Base-by-base conservation (phyloP, 208 protist genomes). In the Wallacemonas sp. region DNA sequence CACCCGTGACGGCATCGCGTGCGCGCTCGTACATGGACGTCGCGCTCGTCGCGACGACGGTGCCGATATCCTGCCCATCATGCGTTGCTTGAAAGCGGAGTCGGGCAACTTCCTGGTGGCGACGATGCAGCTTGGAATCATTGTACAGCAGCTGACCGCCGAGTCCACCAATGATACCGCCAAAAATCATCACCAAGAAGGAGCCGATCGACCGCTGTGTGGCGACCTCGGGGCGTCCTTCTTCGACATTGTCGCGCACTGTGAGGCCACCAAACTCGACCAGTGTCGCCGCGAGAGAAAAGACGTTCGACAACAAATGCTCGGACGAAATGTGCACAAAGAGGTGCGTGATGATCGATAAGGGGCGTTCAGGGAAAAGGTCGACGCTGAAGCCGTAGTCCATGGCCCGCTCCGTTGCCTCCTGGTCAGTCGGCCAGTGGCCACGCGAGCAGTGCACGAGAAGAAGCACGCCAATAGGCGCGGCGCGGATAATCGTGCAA, bases 71-170 rank as follows among this genome's bases (percentile, higher is more conserved):
- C 12, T 63, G 57, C 10, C 57, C 57, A 22, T 63, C 23, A 12
- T 46, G 61, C 25, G 61, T 26, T 3, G 57, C 10, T 28, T 49
- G 8, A 65, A 29, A 46, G 32, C 42, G 59, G 8, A 52, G 46
- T 42, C 61, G 46, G 23, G 64, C 10, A 7, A 11, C 29, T 12
- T 36, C 33, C 22, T 45, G 25, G 31, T 18, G 39, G 20, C 62
- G 36, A 8, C 33, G 55, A 33, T 23, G 41, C 31, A 79, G 32
- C 52, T 65, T 71, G n/a, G 70, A 75, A 38, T 84, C 67, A 57
- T 83, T 81, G 65, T 85, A 89, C 2, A 88, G 57, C 44, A 92
- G 29, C 72, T 89, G 82, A 5, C 65, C 78, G 41, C 80, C 76
- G n/a, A 89, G 72, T 3, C 85, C 86, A 32, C 86, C 86, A 1